Evolutionary conservation across 805 yeast species (phyloP).

Genomic region (Dipodascus albidus): DNA sequence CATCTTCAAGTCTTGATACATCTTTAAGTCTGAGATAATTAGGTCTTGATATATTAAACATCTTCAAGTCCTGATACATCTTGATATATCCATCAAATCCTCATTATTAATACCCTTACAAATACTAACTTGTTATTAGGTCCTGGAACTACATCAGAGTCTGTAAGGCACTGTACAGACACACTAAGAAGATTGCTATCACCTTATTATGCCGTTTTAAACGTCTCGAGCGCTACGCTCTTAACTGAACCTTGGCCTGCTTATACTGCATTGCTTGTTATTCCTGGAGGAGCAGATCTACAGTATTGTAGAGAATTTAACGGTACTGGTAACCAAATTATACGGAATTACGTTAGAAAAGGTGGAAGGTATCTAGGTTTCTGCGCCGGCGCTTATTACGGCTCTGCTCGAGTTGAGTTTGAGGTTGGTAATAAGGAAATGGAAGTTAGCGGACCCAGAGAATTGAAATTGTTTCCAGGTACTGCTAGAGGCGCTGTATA

Average conservation of each 20-base stretch:
- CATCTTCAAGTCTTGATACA: too few relatives aligned
- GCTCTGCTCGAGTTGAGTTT: slow-evolving; percentile 65
- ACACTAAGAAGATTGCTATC: slow-evolving; percentile 64
- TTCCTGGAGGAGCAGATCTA: slow-evolving; percentile 97
- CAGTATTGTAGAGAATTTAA: slow-evolving; percentile 69
- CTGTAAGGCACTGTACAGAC: slow-evolving; percentile 74
- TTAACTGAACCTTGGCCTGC: slow-evolving; percentile 79
- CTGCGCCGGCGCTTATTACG: slow-evolving; percentile 94
- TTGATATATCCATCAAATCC: too few relatives aligned
- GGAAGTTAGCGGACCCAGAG: slow-evolving; percentile 83
- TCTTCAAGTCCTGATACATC: not conserved
- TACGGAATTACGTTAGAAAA: slow-evolving; percentile 49
- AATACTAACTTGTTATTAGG: slow-evolving; percentile 23
- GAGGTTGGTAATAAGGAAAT: slow-evolving; percentile 57
- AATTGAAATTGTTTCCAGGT: slow-evolving; percentile 75
- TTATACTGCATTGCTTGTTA: slow-evolving; percentile 65
- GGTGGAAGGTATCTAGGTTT: slow-evolving; percentile 85
- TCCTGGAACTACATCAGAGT: slow-evolving; percentile 79
- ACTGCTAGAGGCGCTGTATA: slow-evolving; percentile 70
- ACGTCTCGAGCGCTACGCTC: slow-evolving; percentile 52
- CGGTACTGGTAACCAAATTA: slow-evolving; percentile 53
- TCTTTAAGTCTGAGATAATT: too few relatives aligned
- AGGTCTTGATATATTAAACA: too few relatives aligned
- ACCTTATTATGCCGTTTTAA: slow-evolving; percentile 78
- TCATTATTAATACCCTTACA: not conserved